phyloP scores from a whole-genome alignment of 164 flowering plant species.

The Litsea cubeba region DNA sequence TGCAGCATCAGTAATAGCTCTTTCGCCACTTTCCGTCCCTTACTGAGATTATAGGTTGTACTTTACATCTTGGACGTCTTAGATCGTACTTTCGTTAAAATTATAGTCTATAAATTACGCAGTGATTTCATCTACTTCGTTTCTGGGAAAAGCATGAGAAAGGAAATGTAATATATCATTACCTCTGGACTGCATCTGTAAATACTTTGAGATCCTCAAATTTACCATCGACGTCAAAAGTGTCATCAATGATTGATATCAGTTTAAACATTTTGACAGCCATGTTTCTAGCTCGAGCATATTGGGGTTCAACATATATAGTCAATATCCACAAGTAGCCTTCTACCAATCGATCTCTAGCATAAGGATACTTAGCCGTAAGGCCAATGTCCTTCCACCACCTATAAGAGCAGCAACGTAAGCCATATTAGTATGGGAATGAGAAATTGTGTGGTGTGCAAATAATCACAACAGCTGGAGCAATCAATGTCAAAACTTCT shows the following conservation, averaged over 20 bases:
- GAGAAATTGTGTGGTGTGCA: background rate
- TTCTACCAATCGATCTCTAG: conserved; percentile 3
- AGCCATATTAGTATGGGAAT: background rate
- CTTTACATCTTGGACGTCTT: too few species aligned
- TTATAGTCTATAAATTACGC: too few species aligned
- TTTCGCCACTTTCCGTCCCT: too few species aligned
- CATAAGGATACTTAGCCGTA: background rate
- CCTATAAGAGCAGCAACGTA: background rate
- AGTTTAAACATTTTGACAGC: background rate
- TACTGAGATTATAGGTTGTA: too few species aligned
- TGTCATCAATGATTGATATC: background rate
- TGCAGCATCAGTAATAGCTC: too few species aligned
- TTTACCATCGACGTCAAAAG: background rate
- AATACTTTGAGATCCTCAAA: background rate
- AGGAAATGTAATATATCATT: background rate
- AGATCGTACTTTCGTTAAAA: too few species aligned
- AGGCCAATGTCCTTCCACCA: background rate
- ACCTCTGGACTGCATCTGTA: background rate
- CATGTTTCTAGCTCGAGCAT: background rate
- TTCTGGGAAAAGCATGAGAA: too few species aligned
- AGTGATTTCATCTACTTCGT: too few species aligned
- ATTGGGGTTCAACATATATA: background rate
- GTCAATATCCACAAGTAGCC: background rate
- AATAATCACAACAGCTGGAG: too few species aligned
- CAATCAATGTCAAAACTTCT: too few species aligned